Evolutionary conservation across 495 filamentous ascomycete genomes (phyloP).

Genomic region (Penicillium atrosanguineum): DNA sequence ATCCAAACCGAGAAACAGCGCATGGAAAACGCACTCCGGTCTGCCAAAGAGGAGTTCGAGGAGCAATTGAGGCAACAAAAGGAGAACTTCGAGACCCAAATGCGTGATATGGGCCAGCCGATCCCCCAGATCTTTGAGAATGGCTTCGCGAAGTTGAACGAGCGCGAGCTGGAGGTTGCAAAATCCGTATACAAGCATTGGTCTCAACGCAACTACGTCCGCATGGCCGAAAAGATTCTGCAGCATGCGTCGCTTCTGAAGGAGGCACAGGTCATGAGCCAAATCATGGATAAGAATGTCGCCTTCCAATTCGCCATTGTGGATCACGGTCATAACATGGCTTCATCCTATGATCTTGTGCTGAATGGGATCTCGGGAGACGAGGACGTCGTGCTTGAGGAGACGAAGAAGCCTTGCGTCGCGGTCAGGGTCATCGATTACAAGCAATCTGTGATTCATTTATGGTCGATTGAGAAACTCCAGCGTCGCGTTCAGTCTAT

Average conservation of each 20-base stretch:
- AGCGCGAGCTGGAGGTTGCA: conserved; percentile 69
- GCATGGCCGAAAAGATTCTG: conserved; percentile 90
- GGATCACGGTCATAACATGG: conserved; percentile 81
- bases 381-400: conserved; percentile 79
- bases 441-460: conserved; percentile 77
- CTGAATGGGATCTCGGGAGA: conserved; percentile 89
- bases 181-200: conserved; percentile 66
- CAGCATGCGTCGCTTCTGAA: conserved; percentile 85
- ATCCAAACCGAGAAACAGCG: conserved; percentile 77
- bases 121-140: conserved; percentile 48
- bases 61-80: conserved; percentile 71
- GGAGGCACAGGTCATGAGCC: conserved; percentile 97
- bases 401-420: conserved; percentile 83
- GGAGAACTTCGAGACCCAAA: conserved; percentile 69
- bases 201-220: conserved; percentile 81
- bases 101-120: conserved; percentile 59
- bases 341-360: conserved; percentile 94
- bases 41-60: conserved; percentile 84
- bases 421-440: conserved; percentile 91
- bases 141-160: conserved; percentile 58
- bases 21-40: conserved; percentile 80
- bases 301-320: conserved; percentile 95
- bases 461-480: conserved; percentile 94
- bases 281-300: conserved; percentile 89
- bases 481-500: conserved; percentile 82